A percentile compares a stretch with the other conserved stretches of the same genome.
Conservation (phyloP, 148 eudicot genomes). For the Talinum fruticosum region DNA sequence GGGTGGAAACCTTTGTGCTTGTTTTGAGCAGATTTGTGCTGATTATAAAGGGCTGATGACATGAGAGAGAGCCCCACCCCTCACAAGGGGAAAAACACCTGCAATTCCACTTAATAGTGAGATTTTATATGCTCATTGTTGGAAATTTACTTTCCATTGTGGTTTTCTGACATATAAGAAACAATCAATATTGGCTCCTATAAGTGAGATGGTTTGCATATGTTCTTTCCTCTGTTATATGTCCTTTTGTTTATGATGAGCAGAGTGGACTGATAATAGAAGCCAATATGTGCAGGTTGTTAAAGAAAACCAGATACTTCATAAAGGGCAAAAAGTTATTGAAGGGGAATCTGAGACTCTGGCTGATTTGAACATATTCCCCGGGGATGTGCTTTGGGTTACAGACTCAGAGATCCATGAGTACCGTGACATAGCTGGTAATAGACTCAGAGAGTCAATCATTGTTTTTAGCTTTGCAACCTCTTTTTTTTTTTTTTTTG, state of each 20-base stretch:
- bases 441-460: slow-evolving; percentile 14
- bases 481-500: background rate
- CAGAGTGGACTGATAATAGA: slow-evolving; percentile 6
- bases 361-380: slow-evolving; percentile 75
- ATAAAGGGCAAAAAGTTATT: slow-evolving; percentile 71
- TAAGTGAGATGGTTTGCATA: background rate
- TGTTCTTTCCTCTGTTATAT: background rate
- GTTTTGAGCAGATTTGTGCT: background rate
- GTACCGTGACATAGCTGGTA: slow-evolving; percentile 96
- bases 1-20: no score
- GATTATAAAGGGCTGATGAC: background rate
- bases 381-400: slow-evolving; percentile 90
- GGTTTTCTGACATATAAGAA: background rate
- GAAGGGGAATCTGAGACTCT: slow-evolving; percentile 79
- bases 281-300: slow-evolving; percentile 60
- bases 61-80: no score
- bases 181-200: background rate
- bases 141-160: background rate
- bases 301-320: slow-evolving; percentile 95
- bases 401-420: slow-evolving; percentile 93
- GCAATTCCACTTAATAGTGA: no score
- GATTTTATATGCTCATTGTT: background rate
- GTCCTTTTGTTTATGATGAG: background rate
- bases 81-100: no score
- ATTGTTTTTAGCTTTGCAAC: background rate